A percentile compares a stretch with the other conserved stretches of the same genome.
Evolutionary conservation across 1,284 basidiomycete species (phyloP).

Genomic region (Ustilago cynodontis): DNA sequence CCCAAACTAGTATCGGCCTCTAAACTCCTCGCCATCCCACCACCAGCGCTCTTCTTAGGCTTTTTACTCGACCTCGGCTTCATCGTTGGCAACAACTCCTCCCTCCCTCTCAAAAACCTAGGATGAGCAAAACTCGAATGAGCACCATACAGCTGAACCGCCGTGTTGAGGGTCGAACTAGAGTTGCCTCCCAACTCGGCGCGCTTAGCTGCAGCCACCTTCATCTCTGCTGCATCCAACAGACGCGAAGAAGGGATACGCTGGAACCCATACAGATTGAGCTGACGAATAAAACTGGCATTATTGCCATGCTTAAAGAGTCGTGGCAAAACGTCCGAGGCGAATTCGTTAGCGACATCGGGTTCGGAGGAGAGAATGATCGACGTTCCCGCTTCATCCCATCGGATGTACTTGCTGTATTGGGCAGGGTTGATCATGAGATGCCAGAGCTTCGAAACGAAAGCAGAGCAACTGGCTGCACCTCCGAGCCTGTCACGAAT

Average conservation of each 20-base stretch:
- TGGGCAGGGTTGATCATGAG: constrained; percentile 67
- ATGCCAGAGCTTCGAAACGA: constrained; percentile 69
- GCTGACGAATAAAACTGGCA: constrained; percentile 67
- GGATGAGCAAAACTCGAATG: constrained; percentile 69
- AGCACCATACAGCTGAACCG: constrained; percentile 65
- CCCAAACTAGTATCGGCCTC: constrained; percentile 35
- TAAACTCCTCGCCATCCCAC: constrained; percentile 22
- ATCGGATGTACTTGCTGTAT: constrained; percentile 64
- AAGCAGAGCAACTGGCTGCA: constrained; percentile 68
- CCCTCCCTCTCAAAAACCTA: constrained; percentile 62
- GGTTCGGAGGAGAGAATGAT: constrained; percentile 68
- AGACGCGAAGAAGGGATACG: constrained; percentile 66
- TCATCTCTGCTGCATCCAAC: constrained; percentile 62
- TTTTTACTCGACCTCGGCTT: constrained; percentile 69
- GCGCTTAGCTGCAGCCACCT: constrained; percentile 50
- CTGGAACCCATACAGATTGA: constrained; percentile 70
- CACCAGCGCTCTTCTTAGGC: constrained; percentile 55
- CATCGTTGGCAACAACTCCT: constrained; percentile 66
- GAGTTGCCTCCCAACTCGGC: constrained; percentile 30
- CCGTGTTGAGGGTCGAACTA: constrained; percentile 58
- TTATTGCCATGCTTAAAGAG: constrained; percentile 70
- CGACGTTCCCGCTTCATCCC: constrained; percentile 65
- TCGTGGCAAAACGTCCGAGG: constrained; percentile 63
- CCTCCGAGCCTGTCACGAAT: constrained; percentile 68
- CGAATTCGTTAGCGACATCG: constrained; percentile 66